Percentiles rank a stretch among this genome's conserved stretches.
phyloP scores from a whole-genome alignment of 1,284 basidiomycete genomes.

The Schizopora paradoxa region DNA sequence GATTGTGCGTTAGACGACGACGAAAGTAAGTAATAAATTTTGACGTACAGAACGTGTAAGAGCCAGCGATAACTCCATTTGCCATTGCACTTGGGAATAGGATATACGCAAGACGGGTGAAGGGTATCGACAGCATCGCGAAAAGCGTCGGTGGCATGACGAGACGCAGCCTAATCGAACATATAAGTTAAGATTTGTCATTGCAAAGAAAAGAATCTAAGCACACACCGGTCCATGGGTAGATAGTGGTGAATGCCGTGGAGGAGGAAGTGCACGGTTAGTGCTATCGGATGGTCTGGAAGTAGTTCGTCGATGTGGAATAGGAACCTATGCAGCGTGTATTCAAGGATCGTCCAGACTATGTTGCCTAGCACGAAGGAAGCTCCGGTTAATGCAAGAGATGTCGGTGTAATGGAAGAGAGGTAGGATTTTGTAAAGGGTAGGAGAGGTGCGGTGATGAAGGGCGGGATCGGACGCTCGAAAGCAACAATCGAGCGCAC shows the following conservation, averaged over 20 bases:
- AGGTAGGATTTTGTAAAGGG: conserved; percentile 40
- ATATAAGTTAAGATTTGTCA: not conserved
- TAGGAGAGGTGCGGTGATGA: conserved; percentile 47
- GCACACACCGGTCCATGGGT: conserved; percentile 93
- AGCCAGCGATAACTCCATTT: conserved; percentile 90
- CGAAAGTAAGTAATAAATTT: not conserved
- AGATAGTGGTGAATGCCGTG: conserved; percentile 98
- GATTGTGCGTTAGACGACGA: conserved; percentile 3
- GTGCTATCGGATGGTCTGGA: conserved; percentile 77
- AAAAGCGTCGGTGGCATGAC: conserved; percentile 98
- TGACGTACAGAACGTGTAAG: conserved; percentile 85
- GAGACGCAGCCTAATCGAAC: conserved; percentile 63
- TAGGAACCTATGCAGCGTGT: conserved; percentile 92
- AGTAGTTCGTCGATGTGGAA: conserved; percentile 95
- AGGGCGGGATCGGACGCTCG: conserved; percentile 53
- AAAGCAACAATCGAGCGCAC: conserved; percentile 82
- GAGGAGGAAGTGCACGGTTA: conserved; percentile 88
- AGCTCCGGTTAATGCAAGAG: conserved; percentile 44
- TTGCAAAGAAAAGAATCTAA: conserved; percentile 21
- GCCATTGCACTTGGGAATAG: conserved; percentile 84
- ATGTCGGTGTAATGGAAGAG: conserved; percentile 40
- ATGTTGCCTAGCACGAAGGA: conserved; percentile 83
- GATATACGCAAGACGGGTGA: conserved; percentile 81
- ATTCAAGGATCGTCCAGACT: conserved; percentile 95
- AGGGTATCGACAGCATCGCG: conserved; percentile 73